Evolutionary conservation across 768 basidiomycete species (phyloP).

Genomic region (Nidula microcarpa): DNA sequence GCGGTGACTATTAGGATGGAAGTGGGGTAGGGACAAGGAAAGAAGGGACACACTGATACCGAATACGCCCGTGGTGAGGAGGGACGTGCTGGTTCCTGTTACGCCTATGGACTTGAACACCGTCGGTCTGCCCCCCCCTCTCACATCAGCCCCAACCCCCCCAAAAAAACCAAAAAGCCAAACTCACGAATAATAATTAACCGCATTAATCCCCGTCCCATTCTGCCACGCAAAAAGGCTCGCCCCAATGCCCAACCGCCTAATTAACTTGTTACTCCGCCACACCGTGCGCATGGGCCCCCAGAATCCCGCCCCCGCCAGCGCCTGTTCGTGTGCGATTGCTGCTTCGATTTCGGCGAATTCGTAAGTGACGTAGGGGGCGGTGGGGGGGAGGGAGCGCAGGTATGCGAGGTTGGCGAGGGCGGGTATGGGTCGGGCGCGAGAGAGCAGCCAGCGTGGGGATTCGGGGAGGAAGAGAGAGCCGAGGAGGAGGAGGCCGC

Average conservation of each 20-base stretch:
- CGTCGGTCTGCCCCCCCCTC: conserved; percentile 29
- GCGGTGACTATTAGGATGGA: neutral
- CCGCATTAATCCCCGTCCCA: conserved; percentile 40
- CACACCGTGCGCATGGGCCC: conserved; percentile 27
- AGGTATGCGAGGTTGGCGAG: conserved; percentile 27
- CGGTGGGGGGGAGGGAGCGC: conserved; percentile 22
- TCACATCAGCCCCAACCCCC: conserved; percentile 35
- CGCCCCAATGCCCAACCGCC: conserved; percentile 31
- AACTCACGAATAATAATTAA: conserved; percentile 40
- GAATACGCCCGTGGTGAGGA: conserved; percentile 47
- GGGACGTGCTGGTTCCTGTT: conserved; percentile 25
- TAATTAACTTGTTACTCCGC: conserved; percentile 17
- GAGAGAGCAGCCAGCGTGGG: conserved; percentile 32
- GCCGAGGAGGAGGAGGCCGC: conserved; percentile 27
- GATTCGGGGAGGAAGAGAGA: conserved; percentile 28
- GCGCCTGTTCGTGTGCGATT: conserved; percentile 25
- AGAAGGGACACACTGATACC: conserved; percentile 34
- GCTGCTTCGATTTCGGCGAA: conserved; percentile 24
- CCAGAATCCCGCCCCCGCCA: conserved; percentile 29
- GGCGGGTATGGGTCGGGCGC: conserved; percentile 24
- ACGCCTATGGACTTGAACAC: conserved; percentile 47
- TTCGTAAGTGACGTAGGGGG: conserved; percentile 27
- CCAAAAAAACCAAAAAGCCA: conserved; percentile 15
- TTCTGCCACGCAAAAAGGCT: conserved; percentile 43
- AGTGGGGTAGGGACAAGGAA: neutral